phyloP scores from a whole-genome alignment of 345 rosid species.

The Excoecaria cochinchinensis region DNA sequence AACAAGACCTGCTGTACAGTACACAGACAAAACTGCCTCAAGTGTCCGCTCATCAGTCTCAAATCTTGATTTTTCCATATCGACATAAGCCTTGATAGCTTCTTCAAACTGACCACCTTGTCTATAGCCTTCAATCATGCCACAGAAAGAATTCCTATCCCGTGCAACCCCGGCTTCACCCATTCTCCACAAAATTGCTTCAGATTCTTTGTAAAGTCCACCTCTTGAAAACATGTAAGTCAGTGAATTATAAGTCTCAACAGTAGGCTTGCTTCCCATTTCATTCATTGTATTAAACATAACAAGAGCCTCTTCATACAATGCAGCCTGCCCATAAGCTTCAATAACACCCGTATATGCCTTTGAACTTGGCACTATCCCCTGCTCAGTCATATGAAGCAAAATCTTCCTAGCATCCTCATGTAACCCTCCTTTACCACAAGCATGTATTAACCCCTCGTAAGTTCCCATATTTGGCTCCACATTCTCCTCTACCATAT shows the following conservation, averaged over 20 bases:
- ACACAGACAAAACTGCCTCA: conserved; percentile 84
- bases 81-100: conserved; percentile 81
- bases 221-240: conserved; percentile 82
- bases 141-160: conserved; percentile 80
- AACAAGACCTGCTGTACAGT: conserved; percentile 75
- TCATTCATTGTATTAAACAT: conserved; percentile 88
- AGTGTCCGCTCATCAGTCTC: conserved; percentile 84
- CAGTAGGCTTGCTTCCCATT: conserved; percentile 67
- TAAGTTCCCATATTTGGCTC: conserved; percentile 85
- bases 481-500: conserved; percentile 92
- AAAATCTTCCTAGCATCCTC: conserved; percentile 76
- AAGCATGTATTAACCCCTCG: conserved; percentile 82
- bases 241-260: conserved; percentile 79
- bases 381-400: conserved; percentile 71
- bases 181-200: conserved; percentile 62
- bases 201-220: conserved; percentile 75
- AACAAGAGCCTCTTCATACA: conserved; percentile 87
- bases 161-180: conserved; percentile 59
- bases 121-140: conserved; percentile 79
- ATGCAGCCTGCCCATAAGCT: conserved; percentile 87
- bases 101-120: conserved; percentile 94
- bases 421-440: conserved; percentile 90
- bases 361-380: conserved; percentile 78
- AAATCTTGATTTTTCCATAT: conserved; percentile 82
- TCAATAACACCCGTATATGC: conserved; percentile 81